Conservation (phyloP, 108 stramenopile genomes). For the Craspedostauros australis region DNA sequence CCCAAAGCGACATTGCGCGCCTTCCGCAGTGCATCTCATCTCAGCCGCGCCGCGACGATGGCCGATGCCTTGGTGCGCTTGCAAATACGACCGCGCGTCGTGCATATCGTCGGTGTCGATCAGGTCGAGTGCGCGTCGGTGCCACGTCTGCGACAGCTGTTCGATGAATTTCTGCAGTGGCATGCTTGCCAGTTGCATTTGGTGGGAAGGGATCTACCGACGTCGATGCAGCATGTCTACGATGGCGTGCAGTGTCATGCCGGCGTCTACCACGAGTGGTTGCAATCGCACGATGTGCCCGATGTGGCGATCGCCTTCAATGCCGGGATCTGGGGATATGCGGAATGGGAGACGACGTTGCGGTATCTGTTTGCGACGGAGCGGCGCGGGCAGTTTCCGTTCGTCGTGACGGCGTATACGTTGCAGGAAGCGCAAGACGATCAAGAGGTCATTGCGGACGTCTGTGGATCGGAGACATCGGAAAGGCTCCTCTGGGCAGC, state of each 20-base stretch:
- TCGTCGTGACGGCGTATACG: constrained; percentile 80
- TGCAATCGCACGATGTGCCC: constrained; percentile 9
- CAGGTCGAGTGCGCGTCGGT: constrained; percentile 62
- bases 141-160: constrained; percentile 41
- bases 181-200: constrained; percentile 40
- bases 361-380: constrained; percentile 19
- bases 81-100: constrained; percentile 33
- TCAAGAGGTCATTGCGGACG: constrained; percentile 42
- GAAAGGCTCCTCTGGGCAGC: constrained; percentile 51
- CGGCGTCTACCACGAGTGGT: constrained; percentile 61
- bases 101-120: constrained; percentile 78
- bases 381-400: constrained; percentile 16
- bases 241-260: constrained; percentile 32
- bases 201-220: constrained; percentile 63
- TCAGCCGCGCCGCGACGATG: constrained; percentile 69
- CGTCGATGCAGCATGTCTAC: background rate
- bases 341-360: constrained; percentile 73
- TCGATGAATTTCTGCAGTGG: constrained; percentile 72
- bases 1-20: no score
- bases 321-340: constrained; percentile 87
- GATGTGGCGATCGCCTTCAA: constrained; percentile 69
- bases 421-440: constrained; percentile 78
- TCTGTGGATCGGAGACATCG: constrained; percentile 1
- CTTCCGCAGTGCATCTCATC: no score
- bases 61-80: constrained; percentile 62